These are phyloP conservation scores for Gastrodia elata DNA, from an alignment of 106 monocot species.

Conservation along the genomic window DNA sequence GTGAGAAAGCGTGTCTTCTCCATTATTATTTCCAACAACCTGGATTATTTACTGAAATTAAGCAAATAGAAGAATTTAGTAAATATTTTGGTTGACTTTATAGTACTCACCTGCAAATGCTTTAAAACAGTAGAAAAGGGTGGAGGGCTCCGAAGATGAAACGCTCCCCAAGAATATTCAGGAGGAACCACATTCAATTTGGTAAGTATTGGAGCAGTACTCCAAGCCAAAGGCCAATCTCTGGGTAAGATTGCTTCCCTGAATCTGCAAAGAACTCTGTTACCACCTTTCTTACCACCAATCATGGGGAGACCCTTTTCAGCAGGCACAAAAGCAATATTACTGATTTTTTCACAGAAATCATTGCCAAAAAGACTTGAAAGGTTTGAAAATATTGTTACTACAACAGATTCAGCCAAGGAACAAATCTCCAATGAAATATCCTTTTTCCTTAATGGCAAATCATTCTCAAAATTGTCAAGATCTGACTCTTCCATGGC, in stretches of 20 bases:
- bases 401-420: slow-evolving; percentile 75
- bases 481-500: slow-evolving; percentile 14
- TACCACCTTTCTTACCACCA: slow-evolving; percentile 92
- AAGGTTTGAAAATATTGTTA: slow-evolving; percentile 64
- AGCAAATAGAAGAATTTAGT: neutral
- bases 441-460: slow-evolving; percentile 27
- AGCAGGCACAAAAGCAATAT: slow-evolving; percentile 82
- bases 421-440: slow-evolving; percentile 62
- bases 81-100: neutral
- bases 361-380: slow-evolving; percentile 59
- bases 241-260: slow-evolving; percentile 66
- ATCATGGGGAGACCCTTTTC: slow-evolving; percentile 92
- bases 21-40: slow-evolving; percentile 90
- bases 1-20: slow-evolving; percentile 86
- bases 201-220: slow-evolving; percentile 74
- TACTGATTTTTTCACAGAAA: slow-evolving; percentile 70
- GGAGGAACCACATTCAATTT: slow-evolving; percentile 75
- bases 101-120: slow-evolving; percentile 68
- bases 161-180: slow-evolving; percentile 89
- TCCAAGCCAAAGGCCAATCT: slow-evolving; percentile 98
- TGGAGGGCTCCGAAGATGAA: slow-evolving; percentile 85
- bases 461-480: slow-evolving; percentile 53
- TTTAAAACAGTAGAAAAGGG: slow-evolving; percentile 74
- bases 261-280: slow-evolving; percentile 64
- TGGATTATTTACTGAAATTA: slow-evolving; percentile 15